Percentiles rank a stretch among this genome's conserved stretches.
Conservation (phyloP, 345 rosid species). For the Lepidium sativum region DNA sequence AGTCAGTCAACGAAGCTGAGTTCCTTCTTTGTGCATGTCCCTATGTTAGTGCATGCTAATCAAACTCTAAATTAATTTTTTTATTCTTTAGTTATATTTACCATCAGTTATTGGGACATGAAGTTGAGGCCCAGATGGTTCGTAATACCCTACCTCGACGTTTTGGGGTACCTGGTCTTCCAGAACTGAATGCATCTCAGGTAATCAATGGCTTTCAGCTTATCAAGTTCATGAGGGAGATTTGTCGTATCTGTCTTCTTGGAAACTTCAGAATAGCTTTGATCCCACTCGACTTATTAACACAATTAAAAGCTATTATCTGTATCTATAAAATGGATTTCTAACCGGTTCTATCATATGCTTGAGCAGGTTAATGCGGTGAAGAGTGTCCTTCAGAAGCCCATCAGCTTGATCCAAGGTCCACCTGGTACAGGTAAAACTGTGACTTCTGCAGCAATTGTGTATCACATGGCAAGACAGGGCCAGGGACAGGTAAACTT, state of each 20-base stretch:
- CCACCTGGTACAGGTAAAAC: slow-evolving; percentile 99
- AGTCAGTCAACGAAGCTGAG: slow-evolving; percentile 23
- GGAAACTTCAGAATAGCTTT: not conserved
- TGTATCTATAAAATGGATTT: not conserved
- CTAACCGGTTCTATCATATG: not conserved
- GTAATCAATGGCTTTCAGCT: slow-evolving; percentile 30
- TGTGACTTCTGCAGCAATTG: slow-evolving; percentile 98
- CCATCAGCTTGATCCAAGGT: slow-evolving; percentile 97
- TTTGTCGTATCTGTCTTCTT: not conserved
- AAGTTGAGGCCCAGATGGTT: slow-evolving; percentile 95
- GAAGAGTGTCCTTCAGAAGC: slow-evolving; percentile 96
- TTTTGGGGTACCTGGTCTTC: slow-evolving; percentile 99
- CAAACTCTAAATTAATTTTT: not conserved
- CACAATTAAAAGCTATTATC: not conserved
- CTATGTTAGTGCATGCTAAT: not conserved
- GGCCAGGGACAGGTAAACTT: slow-evolving; percentile 89
- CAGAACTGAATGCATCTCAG: slow-evolving; percentile 98
- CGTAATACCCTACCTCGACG: slow-evolving; percentile 90
- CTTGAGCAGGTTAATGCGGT: slow-evolving; percentile 81
- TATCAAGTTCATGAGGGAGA: not conserved
- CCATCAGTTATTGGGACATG: slow-evolving; percentile 97
- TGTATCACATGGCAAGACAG: slow-evolving; percentile 99
- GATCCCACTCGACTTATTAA: not conserved
- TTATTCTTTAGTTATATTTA: slow-evolving; percentile 59
- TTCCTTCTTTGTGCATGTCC: not conserved